Percentiles rank a stretch among this genome's conserved stretches.
phyloP scores from a whole-genome alignment of 108 stramenopile genomes.

The Aurantiochytrium sp. region DNA sequence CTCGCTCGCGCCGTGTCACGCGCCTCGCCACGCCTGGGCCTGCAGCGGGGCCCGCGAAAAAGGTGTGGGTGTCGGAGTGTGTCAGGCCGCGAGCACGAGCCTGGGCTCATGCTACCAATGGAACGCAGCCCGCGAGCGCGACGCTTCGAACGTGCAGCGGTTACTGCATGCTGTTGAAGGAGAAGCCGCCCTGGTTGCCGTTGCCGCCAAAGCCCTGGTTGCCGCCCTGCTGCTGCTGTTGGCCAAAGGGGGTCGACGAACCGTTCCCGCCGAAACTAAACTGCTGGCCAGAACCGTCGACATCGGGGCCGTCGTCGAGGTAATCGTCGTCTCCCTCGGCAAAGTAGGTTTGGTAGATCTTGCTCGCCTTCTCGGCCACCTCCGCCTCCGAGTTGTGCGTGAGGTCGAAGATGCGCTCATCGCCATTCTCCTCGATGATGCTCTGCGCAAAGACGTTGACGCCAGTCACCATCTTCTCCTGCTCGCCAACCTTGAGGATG shows the following conservation, averaged over 20 bases:
- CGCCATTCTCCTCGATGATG: conserved; percentile 32
- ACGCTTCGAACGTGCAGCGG: too few species aligned
- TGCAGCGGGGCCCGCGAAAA: too few species aligned
- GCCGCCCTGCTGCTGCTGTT: too few species aligned
- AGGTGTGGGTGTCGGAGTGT: too few species aligned
- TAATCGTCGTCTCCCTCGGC: conserved; percentile 32
- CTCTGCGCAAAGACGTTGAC: conserved; percentile 25
- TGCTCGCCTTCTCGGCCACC: neutral
- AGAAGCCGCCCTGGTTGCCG: conserved; percentile 10
- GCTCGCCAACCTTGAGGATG: conserved; percentile 81
- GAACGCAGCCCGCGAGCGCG: too few species aligned
- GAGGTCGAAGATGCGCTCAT: conserved; percentile 29
- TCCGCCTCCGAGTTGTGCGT: neutral
- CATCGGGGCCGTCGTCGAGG: conserved; percentile 20
- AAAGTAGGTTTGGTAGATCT: conserved; percentile 34
- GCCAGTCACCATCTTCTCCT: neutral
- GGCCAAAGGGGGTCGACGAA: neutral
- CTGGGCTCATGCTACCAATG: too few species aligned
- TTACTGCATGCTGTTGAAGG: conserved; percentile 24
- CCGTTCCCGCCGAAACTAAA: neutral
- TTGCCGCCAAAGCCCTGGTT: neutral
- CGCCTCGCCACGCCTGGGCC: too few species aligned
- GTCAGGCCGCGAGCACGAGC: too few species aligned
- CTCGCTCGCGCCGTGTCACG: too few species aligned
- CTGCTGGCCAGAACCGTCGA: neutral